Evolutionary conservation across 345 rosid species (phyloP).

Genomic region (Syzygium aqueum): DNA sequence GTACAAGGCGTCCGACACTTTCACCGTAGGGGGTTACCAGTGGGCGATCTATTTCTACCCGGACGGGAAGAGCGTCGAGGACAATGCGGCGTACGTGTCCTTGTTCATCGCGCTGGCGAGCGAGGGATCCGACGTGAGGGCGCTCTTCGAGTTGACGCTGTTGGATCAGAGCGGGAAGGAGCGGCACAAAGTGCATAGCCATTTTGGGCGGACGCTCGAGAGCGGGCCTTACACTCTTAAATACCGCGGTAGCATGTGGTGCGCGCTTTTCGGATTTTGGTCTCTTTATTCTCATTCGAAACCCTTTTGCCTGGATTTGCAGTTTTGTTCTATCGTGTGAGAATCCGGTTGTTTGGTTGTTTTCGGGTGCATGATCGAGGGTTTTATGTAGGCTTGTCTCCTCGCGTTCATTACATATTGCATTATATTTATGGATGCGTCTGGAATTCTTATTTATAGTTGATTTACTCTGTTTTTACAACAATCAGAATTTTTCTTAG

Average conservation of each 20-base stretch:
- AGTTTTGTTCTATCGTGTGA: not conserved
- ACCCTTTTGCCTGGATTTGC: not conserved
- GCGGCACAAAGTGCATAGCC: conserved; percentile 65
- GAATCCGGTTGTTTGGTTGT: not conserved
- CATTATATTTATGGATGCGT: not conserved
- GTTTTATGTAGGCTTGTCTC: not conserved
- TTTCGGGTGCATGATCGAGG: not conserved
- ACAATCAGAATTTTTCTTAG: not conserved
- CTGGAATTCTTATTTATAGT: not conserved
- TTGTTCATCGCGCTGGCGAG: conserved; percentile 63
- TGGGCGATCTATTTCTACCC: conserved; percentile 81
- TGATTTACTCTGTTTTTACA: not conserved
- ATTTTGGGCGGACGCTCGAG: conserved; percentile 67
- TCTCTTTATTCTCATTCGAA: not conserved
- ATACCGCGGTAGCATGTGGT: conserved; percentile 82
- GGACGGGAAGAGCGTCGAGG: conserved; percentile 73
- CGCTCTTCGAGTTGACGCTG: conserved; percentile 60
- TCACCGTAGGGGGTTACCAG: conserved; percentile 54
- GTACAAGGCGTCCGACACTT: conserved; percentile 51
- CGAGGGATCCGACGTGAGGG: conserved; percentile 67
- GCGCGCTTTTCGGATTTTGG: conserved; percentile 2
- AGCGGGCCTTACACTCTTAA: conserved; percentile 62
- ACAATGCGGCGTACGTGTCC: conserved; percentile 49
- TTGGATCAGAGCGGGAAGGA: conserved; percentile 74
- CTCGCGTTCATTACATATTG: not conserved